Base-by-base conservation (phyloP, 371 early-diverging fungal species). In the Thermomucor indicae-seudaticae region DNA sequence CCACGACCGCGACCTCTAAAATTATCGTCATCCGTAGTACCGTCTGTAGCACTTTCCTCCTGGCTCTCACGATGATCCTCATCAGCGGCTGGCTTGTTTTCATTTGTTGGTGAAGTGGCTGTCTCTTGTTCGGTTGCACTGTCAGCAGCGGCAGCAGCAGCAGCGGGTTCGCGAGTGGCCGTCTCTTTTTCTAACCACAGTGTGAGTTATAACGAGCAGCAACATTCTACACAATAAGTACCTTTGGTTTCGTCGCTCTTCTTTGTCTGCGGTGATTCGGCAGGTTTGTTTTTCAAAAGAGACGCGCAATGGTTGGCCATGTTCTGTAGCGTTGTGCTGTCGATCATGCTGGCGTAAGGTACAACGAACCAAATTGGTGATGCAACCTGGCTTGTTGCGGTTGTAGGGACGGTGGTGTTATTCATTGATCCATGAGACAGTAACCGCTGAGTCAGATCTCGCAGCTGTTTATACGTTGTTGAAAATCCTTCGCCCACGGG, bases 401-500 rank as follows among this genome's bases (percentile, higher is more conserved):
- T 6, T 49, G 39, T 27, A 4, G 20, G 3, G 37, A 25, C 22
- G 20, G 7, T 14, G 19, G 5, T 45, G 45, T 7, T 22, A 37
- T 14, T 47, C 47, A 28, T 34, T 38, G 41, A 45, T 32, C 6
- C 34, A 17, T 37, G 34, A 6, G 47, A 58, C 47, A 41, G 28
- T 24, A 71, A 55, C 50, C 62, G 55, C 8, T 57, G 47, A 17
- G 67, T 57, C 7, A 62, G 45, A 3, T 60, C 30, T 16, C 58
- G 62, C 37, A 67, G 39, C 17, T 67, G 51, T 45, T 55, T 52
- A 32, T 54, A 72, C 10, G 65, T 65, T 1, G 60, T 59, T n/a
- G 45, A 23, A 12, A 53, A 55, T 7, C 41, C 40, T 0, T 40
- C 19, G n/a, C 37, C 49, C 11, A 66, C 45, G 4, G 52, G 40